A percentile compares a stretch with the other conserved stretches of the same genome.
Conservation (phyloP, 805 yeast genomes). For the Saccharomyces jurei region DNA sequence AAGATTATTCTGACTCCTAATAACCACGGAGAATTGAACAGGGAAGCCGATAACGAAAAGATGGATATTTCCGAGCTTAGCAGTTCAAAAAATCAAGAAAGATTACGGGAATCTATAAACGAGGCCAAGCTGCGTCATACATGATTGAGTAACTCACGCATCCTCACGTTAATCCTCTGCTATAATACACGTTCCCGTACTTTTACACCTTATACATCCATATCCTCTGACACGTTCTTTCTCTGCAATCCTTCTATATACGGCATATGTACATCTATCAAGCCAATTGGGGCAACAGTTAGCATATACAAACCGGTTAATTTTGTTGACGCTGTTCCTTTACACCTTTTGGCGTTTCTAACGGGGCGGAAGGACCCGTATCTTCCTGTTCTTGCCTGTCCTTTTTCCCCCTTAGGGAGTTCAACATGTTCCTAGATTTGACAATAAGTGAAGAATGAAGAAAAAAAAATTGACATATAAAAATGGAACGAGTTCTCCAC, state of each 20-base stretch:
- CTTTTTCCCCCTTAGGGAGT: not conserved
- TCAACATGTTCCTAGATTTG: not conserved
- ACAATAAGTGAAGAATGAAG: not conserved
- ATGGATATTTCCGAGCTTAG: not conserved
- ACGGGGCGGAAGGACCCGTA: not conserved
- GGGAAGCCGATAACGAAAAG: not conserved
- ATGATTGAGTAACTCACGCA: not conserved
- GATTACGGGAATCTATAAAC: not conserved
- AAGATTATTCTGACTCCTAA: slow-evolving; percentile 48
- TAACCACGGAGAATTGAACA: slow-evolving; percentile 30
- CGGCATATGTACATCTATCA: not conserved
- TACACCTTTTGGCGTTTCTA: not conserved
- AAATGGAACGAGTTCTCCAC: not conserved
- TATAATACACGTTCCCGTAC: not conserved
- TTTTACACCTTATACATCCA: too few species aligned
- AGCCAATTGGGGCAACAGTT: not conserved
- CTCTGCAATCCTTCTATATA: not conserved
- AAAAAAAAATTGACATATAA: not conserved
- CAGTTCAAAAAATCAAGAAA: not conserved
- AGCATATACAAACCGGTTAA: not conserved
- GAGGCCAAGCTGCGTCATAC: not conserved
- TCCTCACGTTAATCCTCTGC: too few species aligned
- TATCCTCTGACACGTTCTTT: not conserved
- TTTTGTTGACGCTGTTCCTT: not conserved
- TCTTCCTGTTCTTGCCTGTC: not conserved